Percentiles rank a stretch among this genome's conserved stretches.
Evolutionary conservation across 2,329 filamentous ascomycete species (phyloP).

Genomic region (Curvularia eragrostidis): DNA sequence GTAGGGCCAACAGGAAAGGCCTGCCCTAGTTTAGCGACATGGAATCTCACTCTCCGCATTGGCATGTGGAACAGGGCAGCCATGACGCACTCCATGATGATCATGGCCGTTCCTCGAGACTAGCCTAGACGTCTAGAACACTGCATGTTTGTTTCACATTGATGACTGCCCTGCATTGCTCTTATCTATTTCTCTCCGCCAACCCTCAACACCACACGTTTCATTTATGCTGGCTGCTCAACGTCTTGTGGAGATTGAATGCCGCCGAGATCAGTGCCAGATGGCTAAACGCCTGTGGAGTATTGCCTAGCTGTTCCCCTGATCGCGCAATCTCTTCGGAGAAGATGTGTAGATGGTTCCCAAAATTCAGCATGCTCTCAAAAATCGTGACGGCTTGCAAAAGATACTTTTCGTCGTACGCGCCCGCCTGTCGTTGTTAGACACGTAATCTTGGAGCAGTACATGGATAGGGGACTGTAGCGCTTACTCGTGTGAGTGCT

Average conservation of each 20-base stretch:
- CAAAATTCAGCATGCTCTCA: slow-evolving; percentile 78
- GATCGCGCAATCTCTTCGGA: slow-evolving; percentile 77
- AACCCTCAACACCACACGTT: neutral
- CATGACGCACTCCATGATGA: slow-evolving; percentile 20
- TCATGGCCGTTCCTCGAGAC: slow-evolving; percentile 10
- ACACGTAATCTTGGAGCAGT: slow-evolving; percentile 12
- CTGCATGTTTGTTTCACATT: slow-evolving; percentile 4
- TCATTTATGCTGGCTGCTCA: slow-evolving; percentile 20
- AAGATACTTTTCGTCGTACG: slow-evolving; percentile 70
- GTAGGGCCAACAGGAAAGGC: slow-evolving; percentile 6
- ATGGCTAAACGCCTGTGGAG: slow-evolving; percentile 80
- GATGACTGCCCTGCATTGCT: slow-evolving; percentile 1
- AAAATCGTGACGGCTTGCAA: slow-evolving; percentile 69
- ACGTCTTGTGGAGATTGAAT: slow-evolving; percentile 71
- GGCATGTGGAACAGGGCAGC: slow-evolving; percentile 12
- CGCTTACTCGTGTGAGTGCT: slow-evolving; percentile 71
- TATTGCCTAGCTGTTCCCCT: slow-evolving; percentile 80
- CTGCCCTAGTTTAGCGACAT: slow-evolving; percentile 14
- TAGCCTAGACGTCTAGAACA: slow-evolving; percentile 16
- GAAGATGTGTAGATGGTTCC: slow-evolving; percentile 79
- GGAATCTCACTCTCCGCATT: slow-evolving; percentile 11
- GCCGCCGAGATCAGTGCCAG: slow-evolving; percentile 77
- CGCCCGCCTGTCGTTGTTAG: slow-evolving; percentile 35
- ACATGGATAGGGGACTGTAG: slow-evolving; percentile 29
- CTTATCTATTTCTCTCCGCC: neutral